Evolutionary conservation across 2,329 filamentous ascomycete species (phyloP).

Genomic region (Fusarium anguioides): DNA sequence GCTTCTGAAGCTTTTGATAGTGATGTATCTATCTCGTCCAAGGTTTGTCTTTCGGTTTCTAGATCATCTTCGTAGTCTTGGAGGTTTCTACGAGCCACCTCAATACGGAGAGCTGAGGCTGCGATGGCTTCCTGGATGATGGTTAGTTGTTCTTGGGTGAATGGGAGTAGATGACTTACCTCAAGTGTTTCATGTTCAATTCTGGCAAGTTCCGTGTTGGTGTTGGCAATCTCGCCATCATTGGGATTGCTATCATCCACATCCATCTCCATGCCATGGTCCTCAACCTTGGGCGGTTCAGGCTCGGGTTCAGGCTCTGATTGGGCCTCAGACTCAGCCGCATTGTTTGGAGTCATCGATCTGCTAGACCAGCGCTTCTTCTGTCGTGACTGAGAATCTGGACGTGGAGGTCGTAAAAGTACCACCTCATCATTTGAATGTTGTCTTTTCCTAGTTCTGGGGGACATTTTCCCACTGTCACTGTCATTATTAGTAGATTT

Average conservation of each 20-base stretch:
- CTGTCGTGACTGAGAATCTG: neutral
- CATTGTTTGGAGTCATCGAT: neutral
- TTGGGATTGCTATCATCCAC: neutral
- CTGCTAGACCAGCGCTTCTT: neutral
- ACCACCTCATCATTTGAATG: neutral
- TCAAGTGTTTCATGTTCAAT: neutral
- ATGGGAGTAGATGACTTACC: neutral
- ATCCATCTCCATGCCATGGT: constrained; percentile 2
- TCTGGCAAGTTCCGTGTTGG: neutral
- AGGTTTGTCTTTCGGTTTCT: neutral
- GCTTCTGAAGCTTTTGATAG: neutral
- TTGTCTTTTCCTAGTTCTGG: neutral
- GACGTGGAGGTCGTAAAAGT: neutral
- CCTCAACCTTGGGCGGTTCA: neutral
- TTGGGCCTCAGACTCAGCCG: neutral
- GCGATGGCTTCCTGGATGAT: neutral
- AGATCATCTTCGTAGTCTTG: neutral
- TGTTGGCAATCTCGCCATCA: neutral
- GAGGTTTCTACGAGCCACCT: neutral
- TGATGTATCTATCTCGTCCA: neutral
- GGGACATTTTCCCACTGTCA: neutral
- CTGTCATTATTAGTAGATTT: neutral
- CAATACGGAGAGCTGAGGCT: neutral
- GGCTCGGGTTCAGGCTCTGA: neutral
- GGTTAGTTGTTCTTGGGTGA: neutral